Conservation (phyloP, 345 rosid species). For the Eucalyptus sideroxylon region DNA sequence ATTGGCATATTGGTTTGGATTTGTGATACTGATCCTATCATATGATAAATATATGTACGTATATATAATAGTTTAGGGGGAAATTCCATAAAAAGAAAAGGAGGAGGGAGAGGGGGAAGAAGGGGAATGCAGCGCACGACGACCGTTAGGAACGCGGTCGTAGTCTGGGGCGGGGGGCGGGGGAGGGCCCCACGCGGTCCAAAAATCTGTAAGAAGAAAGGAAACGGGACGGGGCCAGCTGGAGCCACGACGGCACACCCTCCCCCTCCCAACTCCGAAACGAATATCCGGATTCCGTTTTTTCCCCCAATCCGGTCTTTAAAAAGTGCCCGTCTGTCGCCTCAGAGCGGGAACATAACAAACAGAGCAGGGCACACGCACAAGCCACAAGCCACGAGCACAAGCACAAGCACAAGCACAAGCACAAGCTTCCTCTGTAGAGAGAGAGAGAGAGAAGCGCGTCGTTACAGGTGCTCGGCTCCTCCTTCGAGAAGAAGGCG, state of each 20-base stretch:
- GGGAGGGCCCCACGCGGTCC: background rate
- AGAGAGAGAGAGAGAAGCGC: background rate
- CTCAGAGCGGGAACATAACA: background rate
- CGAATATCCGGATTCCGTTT: background rate
- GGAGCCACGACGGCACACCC: background rate
- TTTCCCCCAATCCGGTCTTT: background rate
- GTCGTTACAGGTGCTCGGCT: background rate
- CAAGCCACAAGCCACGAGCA: background rate
- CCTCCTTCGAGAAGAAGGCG: background rate
- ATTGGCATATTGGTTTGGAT: fast-evolving
- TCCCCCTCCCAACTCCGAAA: background rate
- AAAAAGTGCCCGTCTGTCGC: background rate
- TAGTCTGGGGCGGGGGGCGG: background rate
- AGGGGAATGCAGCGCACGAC: background rate
- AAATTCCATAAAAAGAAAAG: background rate
- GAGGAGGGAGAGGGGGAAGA: background rate
- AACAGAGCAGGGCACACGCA: background rate
- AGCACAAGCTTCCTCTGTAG: background rate
- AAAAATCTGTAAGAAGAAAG: background rate
- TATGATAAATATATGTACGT: no score
- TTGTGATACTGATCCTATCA: background rate
- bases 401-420: no score
- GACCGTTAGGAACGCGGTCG: background rate
- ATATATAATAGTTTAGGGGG: no score
- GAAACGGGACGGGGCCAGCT: background rate